phyloP scores from a whole-genome alignment of 2,329 filamentous ascomycete species.

The Ilyonectria sp. region DNA sequence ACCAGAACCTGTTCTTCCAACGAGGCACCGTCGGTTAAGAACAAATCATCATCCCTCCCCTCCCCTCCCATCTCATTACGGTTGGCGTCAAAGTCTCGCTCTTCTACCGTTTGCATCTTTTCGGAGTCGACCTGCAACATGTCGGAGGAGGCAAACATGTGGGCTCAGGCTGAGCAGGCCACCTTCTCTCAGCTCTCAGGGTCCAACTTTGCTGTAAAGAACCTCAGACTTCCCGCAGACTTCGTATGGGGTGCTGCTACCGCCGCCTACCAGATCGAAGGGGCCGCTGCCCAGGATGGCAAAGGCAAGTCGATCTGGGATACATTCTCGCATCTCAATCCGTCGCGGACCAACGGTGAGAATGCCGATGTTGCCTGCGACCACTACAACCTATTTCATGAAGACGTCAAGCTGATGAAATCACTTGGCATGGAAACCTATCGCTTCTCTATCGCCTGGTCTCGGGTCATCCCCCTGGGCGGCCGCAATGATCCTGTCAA shows the following conservation, averaged over 20 bases:
- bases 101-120: too few relatives aligned
- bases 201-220: neutral
- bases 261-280: slow-evolving; percentile 56
- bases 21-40: too few relatives aligned
- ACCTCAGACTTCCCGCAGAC: slow-evolving; percentile 45
- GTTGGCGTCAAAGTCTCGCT: too few relatives aligned
- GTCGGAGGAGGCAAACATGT: neutral
- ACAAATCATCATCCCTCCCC: too few relatives aligned
- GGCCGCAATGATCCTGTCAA: slow-evolving; percentile 73
- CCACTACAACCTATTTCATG: slow-evolving; percentile 55
- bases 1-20: too few relatives aligned
- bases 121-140: neutral
- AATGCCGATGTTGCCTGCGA: slow-evolving; percentile 60
- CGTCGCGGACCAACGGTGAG: slow-evolving; percentile 52
- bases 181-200: neutral
- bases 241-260: slow-evolving; percentile 57
- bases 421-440: slow-evolving; percentile 69
- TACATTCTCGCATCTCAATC: slow-evolving; percentile 52
- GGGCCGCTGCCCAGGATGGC: slow-evolving; percentile 52
- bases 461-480: slow-evolving; percentile 73
- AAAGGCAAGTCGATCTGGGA: slow-evolving; percentile 57
- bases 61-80: too few relatives aligned
- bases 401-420: slow-evolving; percentile 72
- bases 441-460: slow-evolving; percentile 75
- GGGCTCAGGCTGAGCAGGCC: neutral